Percentiles rank a stretch among this genome's conserved stretches.
phyloP scores from a whole-genome alignment of 306 rosid genomes.

The Crataegus laevigata region DNA sequence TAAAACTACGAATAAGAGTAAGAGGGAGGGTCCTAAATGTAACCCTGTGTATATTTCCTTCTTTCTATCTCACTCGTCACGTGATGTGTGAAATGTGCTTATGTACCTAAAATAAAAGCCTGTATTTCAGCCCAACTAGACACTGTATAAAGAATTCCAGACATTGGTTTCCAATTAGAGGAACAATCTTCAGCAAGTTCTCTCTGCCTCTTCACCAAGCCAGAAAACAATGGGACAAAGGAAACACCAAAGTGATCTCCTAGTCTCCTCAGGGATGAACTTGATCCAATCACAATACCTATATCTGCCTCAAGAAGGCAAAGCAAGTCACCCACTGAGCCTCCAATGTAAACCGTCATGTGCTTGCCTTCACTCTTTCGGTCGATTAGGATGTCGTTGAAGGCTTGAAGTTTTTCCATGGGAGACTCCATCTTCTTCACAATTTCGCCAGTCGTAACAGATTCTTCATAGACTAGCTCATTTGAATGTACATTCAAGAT shows the following conservation, averaged over 20 bases:
- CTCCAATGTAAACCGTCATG: constrained; percentile 21
- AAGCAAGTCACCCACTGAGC: constrained; percentile 23
- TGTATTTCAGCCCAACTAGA: constrained; percentile 24
- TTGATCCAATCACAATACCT: constrained; percentile 18
- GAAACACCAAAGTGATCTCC: constrained; percentile 17
- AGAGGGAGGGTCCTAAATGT: neutral
- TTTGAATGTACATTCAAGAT: constrained; percentile 17
- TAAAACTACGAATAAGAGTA: neutral
- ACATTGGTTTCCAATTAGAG: constrained; percentile 11
- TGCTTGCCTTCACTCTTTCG: neutral
- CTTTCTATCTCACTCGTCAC: no score
- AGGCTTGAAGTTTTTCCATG: constrained; percentile 14
- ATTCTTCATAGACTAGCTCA: constrained; percentile 11
- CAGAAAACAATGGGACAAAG: constrained; percentile 14
- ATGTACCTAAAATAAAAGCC: constrained; percentile 22
- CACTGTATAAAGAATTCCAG: constrained; percentile 21
- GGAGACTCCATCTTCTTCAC: constrained; percentile 20
- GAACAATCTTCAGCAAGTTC: neutral
- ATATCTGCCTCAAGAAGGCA: constrained; percentile 26
- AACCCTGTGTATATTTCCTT: no score
- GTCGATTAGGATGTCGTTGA: neutral
- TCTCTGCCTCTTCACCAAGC: constrained; percentile 16
- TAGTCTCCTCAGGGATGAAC: constrained; percentile 7
- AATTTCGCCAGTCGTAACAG: constrained; percentile 16
- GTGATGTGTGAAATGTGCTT: neutral